These are phyloP conservation scores for Gynandropsis gynandra DNA, from an alignment of 345 rosid genomes.

Conservation along the genomic window DNA sequence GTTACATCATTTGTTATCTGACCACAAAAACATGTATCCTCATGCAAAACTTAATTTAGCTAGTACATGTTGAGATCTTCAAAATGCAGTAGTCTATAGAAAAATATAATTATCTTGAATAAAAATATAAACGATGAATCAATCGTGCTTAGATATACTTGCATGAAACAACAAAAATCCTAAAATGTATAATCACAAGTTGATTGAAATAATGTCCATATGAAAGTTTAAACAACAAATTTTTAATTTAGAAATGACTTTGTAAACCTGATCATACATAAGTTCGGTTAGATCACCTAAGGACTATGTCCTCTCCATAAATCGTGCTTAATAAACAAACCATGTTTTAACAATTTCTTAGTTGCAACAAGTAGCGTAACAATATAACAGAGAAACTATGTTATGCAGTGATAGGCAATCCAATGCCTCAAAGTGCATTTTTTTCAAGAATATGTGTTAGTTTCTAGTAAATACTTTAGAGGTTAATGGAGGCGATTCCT, in stretches of 20 bases:
- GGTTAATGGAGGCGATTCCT: background rate
- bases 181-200: constrained; percentile 9
- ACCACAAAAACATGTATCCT: constrained; percentile 17
- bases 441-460: constrained; percentile 3
- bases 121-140: constrained; percentile 80
- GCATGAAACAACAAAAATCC: too few species aligned
- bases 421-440: background rate
- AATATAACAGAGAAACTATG: background rate
- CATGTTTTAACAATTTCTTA: constrained; percentile 13
- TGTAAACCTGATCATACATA: constrained; percentile 84
- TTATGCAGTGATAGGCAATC: too few species aligned
- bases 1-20: constrained; percentile 93
- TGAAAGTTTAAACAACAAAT: too few species aligned
- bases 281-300: constrained; percentile 89
- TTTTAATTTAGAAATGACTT: constrained; percentile 9
- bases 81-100: background rate
- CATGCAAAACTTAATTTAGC: constrained; percentile 6
- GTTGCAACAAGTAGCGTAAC: constrained; percentile 12
- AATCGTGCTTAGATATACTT: constrained; percentile 89
- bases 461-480: background rate
- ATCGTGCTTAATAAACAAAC: constrained; percentile 45
- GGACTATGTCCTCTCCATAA: constrained; percentile 86
- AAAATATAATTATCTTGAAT: constrained; percentile 51
- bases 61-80: constrained; percentile 16
- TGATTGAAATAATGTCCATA: constrained; percentile 6